Conservation (phyloP, 495 filamentous ascomycete species). For the Neurospora sublineolata region DNA sequence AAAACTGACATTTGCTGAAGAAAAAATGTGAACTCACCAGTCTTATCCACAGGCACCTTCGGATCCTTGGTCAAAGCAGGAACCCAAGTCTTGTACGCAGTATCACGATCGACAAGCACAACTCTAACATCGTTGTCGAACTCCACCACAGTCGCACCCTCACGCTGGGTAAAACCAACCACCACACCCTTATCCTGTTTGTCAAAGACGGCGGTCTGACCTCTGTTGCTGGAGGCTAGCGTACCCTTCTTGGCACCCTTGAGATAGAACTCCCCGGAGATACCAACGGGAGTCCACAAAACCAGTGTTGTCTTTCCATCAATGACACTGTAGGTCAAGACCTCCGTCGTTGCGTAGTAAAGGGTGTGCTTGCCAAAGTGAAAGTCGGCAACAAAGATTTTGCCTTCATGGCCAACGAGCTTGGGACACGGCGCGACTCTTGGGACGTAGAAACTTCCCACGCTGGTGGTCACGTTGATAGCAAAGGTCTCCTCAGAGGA, state of each 20-base stretch:
- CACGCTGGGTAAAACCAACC: not conserved
- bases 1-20: not conserved
- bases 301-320: not conserved
- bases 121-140: conserved; percentile 1
- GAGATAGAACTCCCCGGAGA: conserved; percentile 1
- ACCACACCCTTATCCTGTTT: not conserved
- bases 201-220: not conserved
- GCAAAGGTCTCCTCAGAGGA: conserved; percentile 38
- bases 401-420: not conserved
- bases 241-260: not conserved
- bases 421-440: not conserved
- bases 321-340: conserved; percentile 1
- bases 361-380: not conserved
- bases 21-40: conserved; percentile 19
- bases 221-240: not conserved
- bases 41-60: conserved; percentile 31
- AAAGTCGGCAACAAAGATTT: not conserved
- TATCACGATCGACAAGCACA: conserved; percentile 35
- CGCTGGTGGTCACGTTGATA: conserved; percentile 4
- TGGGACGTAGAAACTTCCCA: not conserved
- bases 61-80: conserved; percentile 40
- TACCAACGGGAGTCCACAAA: not conserved
- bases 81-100: conserved; percentile 47
- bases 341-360: conserved; percentile 1
- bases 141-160: not conserved